phyloP scores from a whole-genome alignment of 352 stramenopile species.

The Phytophthora cryptogea region DNA sequence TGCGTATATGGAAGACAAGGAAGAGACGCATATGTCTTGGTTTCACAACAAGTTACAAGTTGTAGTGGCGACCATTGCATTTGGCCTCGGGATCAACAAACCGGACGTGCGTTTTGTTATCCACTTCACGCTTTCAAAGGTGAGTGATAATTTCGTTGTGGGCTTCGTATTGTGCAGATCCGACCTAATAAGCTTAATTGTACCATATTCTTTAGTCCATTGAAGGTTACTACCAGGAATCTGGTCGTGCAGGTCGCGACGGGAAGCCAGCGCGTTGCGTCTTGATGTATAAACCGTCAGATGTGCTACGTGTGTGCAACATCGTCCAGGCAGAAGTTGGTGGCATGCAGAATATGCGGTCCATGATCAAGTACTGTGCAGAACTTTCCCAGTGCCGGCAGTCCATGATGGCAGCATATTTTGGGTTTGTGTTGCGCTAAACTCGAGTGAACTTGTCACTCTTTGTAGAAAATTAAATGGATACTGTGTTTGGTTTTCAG shows the following conservation, averaged over 20 bases:
- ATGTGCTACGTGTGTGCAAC: slow-evolving; percentile 76
- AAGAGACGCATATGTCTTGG: slow-evolving; percentile 69
- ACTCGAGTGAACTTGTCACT: neutral
- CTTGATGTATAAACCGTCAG: slow-evolving; percentile 81
- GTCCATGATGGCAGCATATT: slow-evolving; percentile 57
- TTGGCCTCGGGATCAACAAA: slow-evolving; percentile 95
- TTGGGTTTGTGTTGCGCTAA: slow-evolving; percentile 41
- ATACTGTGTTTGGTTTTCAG: slow-evolving; percentile 23
- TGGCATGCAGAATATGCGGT: slow-evolving; percentile 63
- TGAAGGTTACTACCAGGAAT: slow-evolving; percentile 98
- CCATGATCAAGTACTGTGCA: slow-evolving; percentile 72
- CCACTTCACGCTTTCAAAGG: slow-evolving; percentile 86
- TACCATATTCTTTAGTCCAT: slow-evolving; percentile 67
- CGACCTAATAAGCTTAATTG: slow-evolving; percentile 4
- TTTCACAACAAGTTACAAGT: slow-evolving; percentile 72
- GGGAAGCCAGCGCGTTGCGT: slow-evolving; percentile 88
- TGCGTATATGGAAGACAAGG: slow-evolving; percentile 71
- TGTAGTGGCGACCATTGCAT: slow-evolving; percentile 94
- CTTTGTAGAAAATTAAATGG: no score
- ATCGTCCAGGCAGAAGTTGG: slow-evolving; percentile 68
- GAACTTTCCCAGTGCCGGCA: slow-evolving; percentile 45
- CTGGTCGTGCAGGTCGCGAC: slow-evolving; percentile 94
- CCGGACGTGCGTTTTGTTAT: slow-evolving; percentile 92
- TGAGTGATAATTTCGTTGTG: slow-evolving; percentile 8
- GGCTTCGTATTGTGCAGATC: neutral